phyloP scores from a whole-genome alignment of 306 rosid species.

The Cicer arietinum region DNA sequence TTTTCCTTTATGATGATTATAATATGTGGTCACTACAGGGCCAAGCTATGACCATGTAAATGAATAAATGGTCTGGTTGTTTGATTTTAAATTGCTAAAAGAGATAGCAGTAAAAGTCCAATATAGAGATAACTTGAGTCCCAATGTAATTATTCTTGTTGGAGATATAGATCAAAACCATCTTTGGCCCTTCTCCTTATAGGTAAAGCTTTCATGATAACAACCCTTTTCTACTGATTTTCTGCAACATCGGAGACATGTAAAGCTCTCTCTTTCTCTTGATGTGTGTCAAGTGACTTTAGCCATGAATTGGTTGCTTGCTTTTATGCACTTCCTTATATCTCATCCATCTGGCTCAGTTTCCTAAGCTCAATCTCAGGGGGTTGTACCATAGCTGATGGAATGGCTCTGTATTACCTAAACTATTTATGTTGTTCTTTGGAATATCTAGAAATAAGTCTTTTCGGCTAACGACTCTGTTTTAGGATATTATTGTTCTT shows the following conservation, averaged over 20 bases:
- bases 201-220: neutral
- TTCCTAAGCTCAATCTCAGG: constrained; percentile 12
- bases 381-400: constrained; percentile 24
- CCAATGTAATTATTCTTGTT: constrained; percentile 17
- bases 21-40: constrained; percentile 16
- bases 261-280: constrained; percentile 9
- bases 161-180: constrained; percentile 17
- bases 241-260: neutral
- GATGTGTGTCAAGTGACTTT: neutral
- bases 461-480: constrained; percentile 4
- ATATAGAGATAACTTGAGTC: constrained; percentile 6
- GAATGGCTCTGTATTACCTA: constrained; percentile 3
- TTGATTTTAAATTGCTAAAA: constrained; percentile 33
- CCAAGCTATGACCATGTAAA: constrained; percentile 20
- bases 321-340: neutral
- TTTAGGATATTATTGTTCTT: constrained; percentile 8
- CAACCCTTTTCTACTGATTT: neutral
- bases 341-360: constrained; percentile 19
- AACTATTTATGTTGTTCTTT: neutral
- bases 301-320: constrained; percentile 11
- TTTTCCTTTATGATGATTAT: constrained; percentile 21
- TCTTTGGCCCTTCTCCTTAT: constrained; percentile 5
- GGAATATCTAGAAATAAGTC: constrained; percentile 7
- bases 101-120: constrained; percentile 12
- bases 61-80: constrained; percentile 11